These are phyloP conservation scores for Dioscorea cayenensis DNA, from an alignment of 116 monocot genomes.

Conservation along the genomic window DNA sequence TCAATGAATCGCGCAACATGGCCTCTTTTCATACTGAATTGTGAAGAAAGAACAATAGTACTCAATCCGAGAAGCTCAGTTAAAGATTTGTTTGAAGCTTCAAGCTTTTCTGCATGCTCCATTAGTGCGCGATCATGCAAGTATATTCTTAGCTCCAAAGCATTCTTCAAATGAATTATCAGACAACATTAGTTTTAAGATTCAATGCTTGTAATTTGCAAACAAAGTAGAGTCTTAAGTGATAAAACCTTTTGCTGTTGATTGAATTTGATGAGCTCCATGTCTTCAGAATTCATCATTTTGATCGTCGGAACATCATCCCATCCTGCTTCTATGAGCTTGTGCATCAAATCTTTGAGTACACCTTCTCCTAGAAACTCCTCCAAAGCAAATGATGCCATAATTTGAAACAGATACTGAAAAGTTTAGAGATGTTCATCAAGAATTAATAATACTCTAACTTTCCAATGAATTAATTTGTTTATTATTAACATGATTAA, in stretches of 20 bases:
- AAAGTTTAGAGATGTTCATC: too few relatives aligned
- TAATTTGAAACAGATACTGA: neutral
- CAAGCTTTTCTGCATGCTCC: slow-evolving; percentile 32
- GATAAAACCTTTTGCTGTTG: slow-evolving; percentile 16
- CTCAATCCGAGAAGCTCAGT: slow-evolving; percentile 20
- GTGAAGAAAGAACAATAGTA: slow-evolving; percentile 19
- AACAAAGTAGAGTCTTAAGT: neutral
- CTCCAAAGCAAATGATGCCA: slow-evolving; percentile 27
- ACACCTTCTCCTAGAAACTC: slow-evolving; percentile 32
- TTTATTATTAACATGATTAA: too few relatives aligned
- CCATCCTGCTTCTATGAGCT: slow-evolving; percentile 28
- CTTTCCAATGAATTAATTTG: too few relatives aligned
- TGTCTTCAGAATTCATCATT: slow-evolving; percentile 19
- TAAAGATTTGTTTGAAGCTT: slow-evolving; percentile 24
- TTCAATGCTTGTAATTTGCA: too few relatives aligned
- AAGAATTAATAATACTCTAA: too few relatives aligned
- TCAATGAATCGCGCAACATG: slow-evolving; percentile 27
- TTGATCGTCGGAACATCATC: slow-evolving; percentile 34
- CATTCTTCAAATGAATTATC: slow-evolving; percentile 16
- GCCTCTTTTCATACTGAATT: slow-evolving; percentile 31
- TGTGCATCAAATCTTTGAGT: slow-evolving; percentile 21
- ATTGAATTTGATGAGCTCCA: slow-evolving; percentile 20
- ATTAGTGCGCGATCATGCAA: slow-evolving; percentile 30
- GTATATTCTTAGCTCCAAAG: slow-evolving; percentile 38
- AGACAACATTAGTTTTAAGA: too few relatives aligned